Evolutionary conservation across 495 filamentous ascomycete species (phyloP).

Genomic region (Cenococcum geophilum): DNA sequence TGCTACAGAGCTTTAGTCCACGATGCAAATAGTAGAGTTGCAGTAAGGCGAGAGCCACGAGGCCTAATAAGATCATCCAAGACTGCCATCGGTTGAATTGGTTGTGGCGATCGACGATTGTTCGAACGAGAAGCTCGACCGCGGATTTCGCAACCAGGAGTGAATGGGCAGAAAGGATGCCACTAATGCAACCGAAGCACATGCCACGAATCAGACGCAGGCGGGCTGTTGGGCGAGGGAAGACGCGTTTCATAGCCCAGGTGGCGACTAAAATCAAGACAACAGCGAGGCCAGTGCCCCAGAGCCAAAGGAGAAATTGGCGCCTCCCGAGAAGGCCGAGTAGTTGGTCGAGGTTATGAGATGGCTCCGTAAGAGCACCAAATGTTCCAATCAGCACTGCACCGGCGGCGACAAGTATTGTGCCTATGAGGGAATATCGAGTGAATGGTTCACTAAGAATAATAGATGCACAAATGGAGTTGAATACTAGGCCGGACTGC

Average conservation of each 20-base stretch:
- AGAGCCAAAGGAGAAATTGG: constrained; percentile 90
- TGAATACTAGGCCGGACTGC: constrained; percentile 88
- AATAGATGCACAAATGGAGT: constrained; percentile 91
- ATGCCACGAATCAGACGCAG: constrained; percentile 81
- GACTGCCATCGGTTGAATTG: constrained; percentile 98
- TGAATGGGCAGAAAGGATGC: constrained; percentile 88
- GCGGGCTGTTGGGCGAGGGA: constrained; percentile 50
- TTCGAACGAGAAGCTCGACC: constrained; percentile 92
- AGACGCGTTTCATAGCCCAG: constrained; percentile 50
- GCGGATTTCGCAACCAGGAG: constrained; percentile 93
- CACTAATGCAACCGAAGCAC: constrained; percentile 74
- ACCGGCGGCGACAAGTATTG: constrained; percentile 76
- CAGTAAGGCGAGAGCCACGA: constrained; percentile 75
- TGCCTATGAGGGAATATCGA: constrained; percentile 80
- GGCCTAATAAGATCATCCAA: constrained; percentile 82
- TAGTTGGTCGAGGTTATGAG: constrained; percentile 79
- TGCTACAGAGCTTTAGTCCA: constrained; percentile 88
- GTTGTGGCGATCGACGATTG: constrained; percentile 78
- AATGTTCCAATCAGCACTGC: constrained; percentile 89
- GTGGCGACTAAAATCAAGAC: constrained; percentile 58
- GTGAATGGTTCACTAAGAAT: constrained; percentile 95
- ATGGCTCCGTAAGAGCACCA: constrained; percentile 90
- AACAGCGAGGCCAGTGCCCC: constrained; percentile 65
- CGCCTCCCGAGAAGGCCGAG: constrained; percentile 65
- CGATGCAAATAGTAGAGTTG: constrained; percentile 95